These are phyloP conservation scores for Mycena albidolilacea DNA, from an alignment of 768 basidiomycete species.

Conservation along the genomic window DNA sequence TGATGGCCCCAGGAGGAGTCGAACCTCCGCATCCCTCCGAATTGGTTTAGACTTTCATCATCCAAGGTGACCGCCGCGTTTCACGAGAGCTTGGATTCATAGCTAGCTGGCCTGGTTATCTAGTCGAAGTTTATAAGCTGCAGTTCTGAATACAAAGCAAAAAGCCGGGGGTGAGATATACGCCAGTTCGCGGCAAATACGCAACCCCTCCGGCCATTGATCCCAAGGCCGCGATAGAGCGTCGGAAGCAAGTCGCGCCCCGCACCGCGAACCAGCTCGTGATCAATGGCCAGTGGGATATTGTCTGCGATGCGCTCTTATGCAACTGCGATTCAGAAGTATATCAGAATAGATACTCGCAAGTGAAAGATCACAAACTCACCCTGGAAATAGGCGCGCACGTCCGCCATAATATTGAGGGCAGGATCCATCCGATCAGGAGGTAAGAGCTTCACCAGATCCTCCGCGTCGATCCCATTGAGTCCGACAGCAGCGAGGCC, in stretches of 20 bases:
- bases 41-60: too few relatives aligned
- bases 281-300: slow-evolving; percentile 69
- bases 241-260: slow-evolving; percentile 61
- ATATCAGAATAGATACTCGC: not conserved
- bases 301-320: slow-evolving; percentile 65
- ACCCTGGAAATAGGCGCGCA: slow-evolving; percentile 70
- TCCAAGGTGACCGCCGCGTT: too few relatives aligned
- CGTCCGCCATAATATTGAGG: slow-evolving; percentile 64
- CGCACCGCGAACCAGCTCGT: slow-evolving; percentile 69
- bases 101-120: too few relatives aligned
- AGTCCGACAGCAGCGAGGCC: slow-evolving; percentile 45
- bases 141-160: too few relatives aligned
- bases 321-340: not conserved
- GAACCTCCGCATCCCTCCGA: too few relatives aligned
- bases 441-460: slow-evolving; percentile 55
- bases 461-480: slow-evolving; percentile 39
- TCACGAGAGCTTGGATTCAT: too few relatives aligned
- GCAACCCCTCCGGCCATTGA: slow-evolving; percentile 64
- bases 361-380: not conserved
- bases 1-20: too few relatives aligned
- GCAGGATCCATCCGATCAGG: slow-evolving; percentile 56
- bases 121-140: too few relatives aligned
- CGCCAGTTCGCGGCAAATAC: slow-evolving; percentile 63
- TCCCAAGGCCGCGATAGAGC: slow-evolving; percentile 64
- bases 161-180: too few relatives aligned